Conservation (phyloP, 2,329 filamentous ascomycete species). For the Grosmannia clavigera region DNA sequence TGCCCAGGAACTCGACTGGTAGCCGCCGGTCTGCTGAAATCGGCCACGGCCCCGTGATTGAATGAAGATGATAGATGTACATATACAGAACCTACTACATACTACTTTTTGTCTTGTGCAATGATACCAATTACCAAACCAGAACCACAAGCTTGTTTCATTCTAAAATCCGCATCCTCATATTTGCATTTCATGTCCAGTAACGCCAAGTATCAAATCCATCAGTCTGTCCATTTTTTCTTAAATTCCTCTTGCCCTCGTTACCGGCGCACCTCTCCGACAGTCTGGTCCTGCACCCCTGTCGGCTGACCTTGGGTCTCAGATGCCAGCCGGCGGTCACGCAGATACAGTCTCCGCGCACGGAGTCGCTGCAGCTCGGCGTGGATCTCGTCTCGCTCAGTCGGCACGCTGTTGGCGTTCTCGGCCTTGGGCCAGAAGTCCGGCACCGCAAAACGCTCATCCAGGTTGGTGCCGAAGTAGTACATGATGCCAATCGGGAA, state of each 20-base stretch:
- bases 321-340: slow-evolving; percentile 47
- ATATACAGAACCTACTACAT: slow-evolving; percentile 3
- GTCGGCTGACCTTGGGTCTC: slow-evolving; percentile 19
- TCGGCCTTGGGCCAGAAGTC: slow-evolving; percentile 87
- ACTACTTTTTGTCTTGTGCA: background rate
- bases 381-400: slow-evolving; percentile 70
- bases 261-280: slow-evolving; percentile 1
- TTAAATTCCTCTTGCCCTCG: background rate
- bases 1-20: slow-evolving; percentile 37
- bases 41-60: background rate
- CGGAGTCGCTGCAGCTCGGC: slow-evolving; percentile 66
- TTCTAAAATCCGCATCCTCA: background rate
- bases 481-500: slow-evolving; percentile 99
- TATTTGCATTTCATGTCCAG: background rate
- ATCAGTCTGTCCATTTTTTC: background rate
- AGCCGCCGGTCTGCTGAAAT: slow-evolving; percentile 2
- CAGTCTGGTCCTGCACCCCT: background rate
- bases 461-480: slow-evolving; percentile 98
- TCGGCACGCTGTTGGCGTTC: slow-evolving; percentile 63
- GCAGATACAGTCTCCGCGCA: slow-evolving; percentile 55
- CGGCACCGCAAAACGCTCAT: slow-evolving; percentile 75
- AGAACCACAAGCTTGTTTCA: background rate
- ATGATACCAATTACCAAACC: background rate
- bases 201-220: background rate
- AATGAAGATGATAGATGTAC: background rate